Percentiles rank a stretch among this genome's conserved stretches.
phyloP scores from a whole-genome alignment of 345 rosid genomes.

The Gossypium rotundifolium region DNA sequence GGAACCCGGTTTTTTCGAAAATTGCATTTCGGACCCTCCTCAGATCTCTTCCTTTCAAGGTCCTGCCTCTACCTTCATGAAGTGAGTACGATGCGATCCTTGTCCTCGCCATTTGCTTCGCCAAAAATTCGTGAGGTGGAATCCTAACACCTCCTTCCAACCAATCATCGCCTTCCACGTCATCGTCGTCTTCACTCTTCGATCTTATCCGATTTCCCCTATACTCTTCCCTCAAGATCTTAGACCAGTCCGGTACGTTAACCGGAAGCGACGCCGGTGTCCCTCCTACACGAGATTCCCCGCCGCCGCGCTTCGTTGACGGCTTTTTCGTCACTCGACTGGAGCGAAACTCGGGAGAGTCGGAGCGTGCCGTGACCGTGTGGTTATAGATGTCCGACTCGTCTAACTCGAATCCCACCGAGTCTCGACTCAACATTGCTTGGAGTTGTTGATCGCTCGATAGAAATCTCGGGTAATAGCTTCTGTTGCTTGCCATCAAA shows the following conservation, averaged over 20 bases:
- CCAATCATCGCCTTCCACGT: constrained; percentile 31
- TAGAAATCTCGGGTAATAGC: constrained; percentile 59
- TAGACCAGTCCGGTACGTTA: constrained; percentile 95
- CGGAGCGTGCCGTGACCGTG: constrained; percentile 27
- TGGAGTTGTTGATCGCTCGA: constrained; percentile 37
- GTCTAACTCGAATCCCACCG: constrained; percentile 63
- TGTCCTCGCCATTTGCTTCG: constrained; percentile 71
- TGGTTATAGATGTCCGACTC: constrained; percentile 65
- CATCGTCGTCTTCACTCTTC: constrained; percentile 37
- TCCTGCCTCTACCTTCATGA: constrained; percentile 95
- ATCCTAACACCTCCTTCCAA: constrained; percentile 42
- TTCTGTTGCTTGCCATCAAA: constrained; percentile 66
- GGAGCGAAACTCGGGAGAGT: constrained; percentile 51
- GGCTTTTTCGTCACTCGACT: constrained; percentile 34
- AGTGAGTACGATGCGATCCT: constrained; percentile 86
- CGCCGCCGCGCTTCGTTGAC: constrained; percentile 14
- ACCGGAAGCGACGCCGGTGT: constrained; percentile 65
- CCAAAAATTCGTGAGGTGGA: constrained; percentile 93
- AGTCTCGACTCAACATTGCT: constrained; percentile 20
- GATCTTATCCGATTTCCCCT: constrained; percentile 38
- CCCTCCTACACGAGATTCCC: constrained; percentile 12
- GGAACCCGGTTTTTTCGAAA: constrained; percentile 91
- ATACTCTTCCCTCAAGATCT: constrained; percentile 71
- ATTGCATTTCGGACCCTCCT: constrained; percentile 94
- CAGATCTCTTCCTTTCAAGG: constrained; percentile 92